A percentile compares a stretch with the other conserved stretches of the same genome.
These are phyloP conservation scores for Sphaerulina populicola DNA, from an alignment of 2,329 filamentous ascomycete species.

Conservation along the genomic window DNA sequence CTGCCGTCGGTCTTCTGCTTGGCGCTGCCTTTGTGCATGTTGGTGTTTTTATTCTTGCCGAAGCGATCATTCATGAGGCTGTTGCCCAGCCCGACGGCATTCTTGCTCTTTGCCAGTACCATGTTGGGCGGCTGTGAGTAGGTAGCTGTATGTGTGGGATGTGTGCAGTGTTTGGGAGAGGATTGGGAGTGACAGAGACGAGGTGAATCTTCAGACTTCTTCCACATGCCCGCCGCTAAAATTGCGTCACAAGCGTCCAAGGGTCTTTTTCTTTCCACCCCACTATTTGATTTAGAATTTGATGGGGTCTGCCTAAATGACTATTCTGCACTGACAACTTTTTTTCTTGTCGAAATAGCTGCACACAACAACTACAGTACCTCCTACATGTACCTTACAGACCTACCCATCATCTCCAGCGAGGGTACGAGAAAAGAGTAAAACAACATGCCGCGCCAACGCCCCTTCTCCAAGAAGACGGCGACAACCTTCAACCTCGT, in stretches of 20 bases:
- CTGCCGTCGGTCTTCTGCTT: conserved; percentile 59
- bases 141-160: conserved; percentile 6
- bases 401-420: background rate
- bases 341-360: background rate
- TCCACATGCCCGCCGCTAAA: conserved; percentile 4
- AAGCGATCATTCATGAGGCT: conserved; percentile 98
- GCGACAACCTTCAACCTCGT: conserved; percentile 91
- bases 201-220: conserved; percentile 8
- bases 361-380: background rate
- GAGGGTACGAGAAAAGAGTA: background rate
- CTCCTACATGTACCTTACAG: no score
- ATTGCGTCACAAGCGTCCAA: background rate
- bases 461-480: conserved; percentile 83
- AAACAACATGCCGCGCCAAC: conserved; percentile 60
- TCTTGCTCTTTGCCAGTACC: conserved; percentile 87
- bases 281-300: background rate
- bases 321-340: background rate
- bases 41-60: conserved; percentile 78
- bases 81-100: conserved; percentile 88
- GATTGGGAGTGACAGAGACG: background rate
- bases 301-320: no score
- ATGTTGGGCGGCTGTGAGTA: conserved; percentile 37
- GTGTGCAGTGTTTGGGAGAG: conserved; percentile 1
- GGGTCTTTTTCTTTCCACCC: no score
- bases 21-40: conserved; percentile 63